These are phyloP conservation scores for Zangia roseola DNA, from an alignment of 768 basidiomycete genomes.

Conservation along the genomic window DNA sequence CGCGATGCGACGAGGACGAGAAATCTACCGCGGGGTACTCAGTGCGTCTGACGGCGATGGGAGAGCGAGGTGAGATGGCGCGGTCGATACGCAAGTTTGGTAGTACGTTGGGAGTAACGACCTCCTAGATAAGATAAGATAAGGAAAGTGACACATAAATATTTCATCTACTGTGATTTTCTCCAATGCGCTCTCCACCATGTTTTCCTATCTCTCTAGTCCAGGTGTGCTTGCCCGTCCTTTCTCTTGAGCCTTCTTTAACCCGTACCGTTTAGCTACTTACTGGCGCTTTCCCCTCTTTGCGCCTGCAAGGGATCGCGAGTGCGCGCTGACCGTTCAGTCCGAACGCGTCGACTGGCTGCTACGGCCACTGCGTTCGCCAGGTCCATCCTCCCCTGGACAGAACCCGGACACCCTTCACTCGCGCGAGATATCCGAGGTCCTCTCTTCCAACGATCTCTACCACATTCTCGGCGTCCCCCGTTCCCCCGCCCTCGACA, in stretches of 20 bases:
- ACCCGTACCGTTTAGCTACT: no score
- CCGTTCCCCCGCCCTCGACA: conserved; percentile 51
- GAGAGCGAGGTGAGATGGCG: conserved; percentile 78
- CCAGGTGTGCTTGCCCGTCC: conserved; percentile 22
- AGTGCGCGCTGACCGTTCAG: conserved; percentile 32
- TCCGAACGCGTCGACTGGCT: conserved; percentile 31
- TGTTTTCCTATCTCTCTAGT: conserved; percentile 33
- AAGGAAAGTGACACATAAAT: conserved; percentile 3
- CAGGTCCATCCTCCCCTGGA: conserved; percentile 1
- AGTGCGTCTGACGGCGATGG: conserved; percentile 85
- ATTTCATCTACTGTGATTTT: conserved; percentile 8
- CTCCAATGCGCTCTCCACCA: conserved; percentile 15
- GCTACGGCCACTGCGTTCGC: conserved; percentile 18
- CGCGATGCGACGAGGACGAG: conserved; percentile 34
- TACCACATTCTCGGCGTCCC: conserved; percentile 71
- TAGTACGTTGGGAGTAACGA: conserved; percentile 37
- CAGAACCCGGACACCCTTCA: conserved; percentile 9
- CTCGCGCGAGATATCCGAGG: conserved; percentile 35
- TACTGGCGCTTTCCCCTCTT: conserved; percentile 67
- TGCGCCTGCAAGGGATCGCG: conserved; percentile 45
- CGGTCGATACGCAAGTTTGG: conserved; percentile 57
- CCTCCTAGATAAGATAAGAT: conserved; percentile 28
- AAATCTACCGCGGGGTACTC: conserved; percentile 31
- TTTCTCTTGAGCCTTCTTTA: no score
- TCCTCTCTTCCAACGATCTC: conserved; percentile 63